Percentiles rank a stretch among this genome's conserved stretches.
phyloP scores from a whole-genome alignment of 176 grass and related monocot genomes.

The Hordeum marinum region DNA sequence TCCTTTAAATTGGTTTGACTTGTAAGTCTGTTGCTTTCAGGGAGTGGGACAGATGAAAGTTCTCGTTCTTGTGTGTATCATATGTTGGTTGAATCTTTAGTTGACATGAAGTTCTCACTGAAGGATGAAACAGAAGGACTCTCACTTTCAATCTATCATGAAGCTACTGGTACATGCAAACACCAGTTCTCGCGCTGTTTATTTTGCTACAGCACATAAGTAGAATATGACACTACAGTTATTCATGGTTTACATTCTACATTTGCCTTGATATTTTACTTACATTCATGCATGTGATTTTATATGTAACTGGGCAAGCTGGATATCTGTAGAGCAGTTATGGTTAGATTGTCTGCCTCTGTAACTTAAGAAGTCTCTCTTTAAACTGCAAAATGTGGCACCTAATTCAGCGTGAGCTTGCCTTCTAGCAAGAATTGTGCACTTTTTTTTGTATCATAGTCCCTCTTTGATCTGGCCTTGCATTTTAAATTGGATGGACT shows the following conservation, averaged over 20 bases:
- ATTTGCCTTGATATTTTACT: background rate
- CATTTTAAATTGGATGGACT: background rate
- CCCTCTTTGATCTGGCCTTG: background rate
- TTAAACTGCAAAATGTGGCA: background rate
- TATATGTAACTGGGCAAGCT: background rate
- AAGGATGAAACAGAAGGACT: slow-evolving; percentile 45
- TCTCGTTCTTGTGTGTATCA: slow-evolving; percentile 34
- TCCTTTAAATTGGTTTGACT: slow-evolving; percentile 22
- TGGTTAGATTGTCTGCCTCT: background rate
- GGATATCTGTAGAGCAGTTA: background rate
- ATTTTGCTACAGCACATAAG: background rate
- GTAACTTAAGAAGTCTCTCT: background rate
- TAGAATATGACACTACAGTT: background rate
- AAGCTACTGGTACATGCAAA: slow-evolving; percentile 64
- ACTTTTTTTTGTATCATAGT: background rate
- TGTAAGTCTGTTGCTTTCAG: slow-evolving; percentile 31
- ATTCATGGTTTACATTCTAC: background rate
- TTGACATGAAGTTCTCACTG: slow-evolving; percentile 65
- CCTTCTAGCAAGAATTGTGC: background rate
- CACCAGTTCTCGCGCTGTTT: background rate
- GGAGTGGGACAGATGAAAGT: slow-evolving; percentile 23
- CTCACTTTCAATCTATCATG: slow-evolving; percentile 48
- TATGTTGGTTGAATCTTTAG: slow-evolving; percentile 47
- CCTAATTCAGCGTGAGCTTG: background rate
- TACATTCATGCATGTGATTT: background rate